Evolutionary conservation across 352 stramenopile genomes (phyloP), one percentile per base, ranked within the genome.

Genomic region (Halophytophthora batemanensis): DNA sequence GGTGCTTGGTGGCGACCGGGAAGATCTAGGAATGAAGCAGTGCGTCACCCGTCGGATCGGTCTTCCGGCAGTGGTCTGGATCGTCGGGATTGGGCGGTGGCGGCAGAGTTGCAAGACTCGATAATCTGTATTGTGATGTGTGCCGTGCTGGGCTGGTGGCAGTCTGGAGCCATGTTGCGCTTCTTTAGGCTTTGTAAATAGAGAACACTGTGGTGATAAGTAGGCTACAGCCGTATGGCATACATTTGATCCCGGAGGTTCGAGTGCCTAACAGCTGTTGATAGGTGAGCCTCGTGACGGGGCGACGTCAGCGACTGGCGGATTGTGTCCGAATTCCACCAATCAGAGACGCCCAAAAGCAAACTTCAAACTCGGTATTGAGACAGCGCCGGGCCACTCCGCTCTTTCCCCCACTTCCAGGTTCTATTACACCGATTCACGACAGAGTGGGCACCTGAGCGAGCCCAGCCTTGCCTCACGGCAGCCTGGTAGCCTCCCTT

Each of bases 11-110:
- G 18, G 17, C 46, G 38, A 37, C 15, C 8, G 35, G 35, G 59
- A 40, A 40, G 33, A 59, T 59, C 58, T 45, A 45, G 40, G 48
- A 72, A 60, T 72, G 59, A 61, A 17, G 36, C 15, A 2, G 18
- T 23, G 7, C 22, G 14, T 37, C 33, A 8, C 39, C 42, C 33
- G 29, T 43, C 29, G 10, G 18, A 11, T 15, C 21, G 15, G 15
- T 38, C 14, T 23, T n/a, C 8, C 25, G 29, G 38, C 31, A 18
- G 15, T 15, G 31, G 33, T n/a, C n/a, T n/a, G n/a, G n/a, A n/a
- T n/a, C n/a, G n/a, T n/a, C n/a, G n/a, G n/a, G n/a, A n/a, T n/a
- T n/a, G n/a, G n/a, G n/a, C n/a, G n/a, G n/a, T n/a, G n/a, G n/a
- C n/a, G n/a, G n/a, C n/a, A n/a, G n/a, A n/a, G n/a, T n/a, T n/a